These are phyloP conservation scores for Pichia sp. DNA, from an alignment of 1,139 yeast species.

Conservation along the genomic window DNA sequence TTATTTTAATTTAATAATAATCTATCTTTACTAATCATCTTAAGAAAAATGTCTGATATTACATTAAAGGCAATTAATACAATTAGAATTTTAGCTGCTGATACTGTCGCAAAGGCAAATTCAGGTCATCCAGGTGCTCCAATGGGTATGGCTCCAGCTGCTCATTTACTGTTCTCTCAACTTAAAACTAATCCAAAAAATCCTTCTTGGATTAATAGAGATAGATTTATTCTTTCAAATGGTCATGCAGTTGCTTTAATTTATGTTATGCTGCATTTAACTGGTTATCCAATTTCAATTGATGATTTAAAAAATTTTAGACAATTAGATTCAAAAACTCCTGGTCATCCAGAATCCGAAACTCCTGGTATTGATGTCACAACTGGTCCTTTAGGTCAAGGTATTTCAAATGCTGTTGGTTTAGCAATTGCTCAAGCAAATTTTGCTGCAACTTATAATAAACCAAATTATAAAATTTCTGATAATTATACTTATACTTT, in stretches of 20 bases:
- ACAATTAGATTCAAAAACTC: slow-evolving; percentile 85
- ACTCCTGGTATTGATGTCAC: slow-evolving; percentile 94
- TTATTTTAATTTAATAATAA: no score
- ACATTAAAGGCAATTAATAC: slow-evolving; percentile 69
- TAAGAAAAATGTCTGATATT: slow-evolving; percentile 12
- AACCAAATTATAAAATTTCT: slow-evolving; percentile 63
- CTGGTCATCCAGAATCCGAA: slow-evolving; percentile 93
- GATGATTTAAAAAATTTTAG: slow-evolving; percentile 91
- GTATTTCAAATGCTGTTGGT: slow-evolving; percentile 96
- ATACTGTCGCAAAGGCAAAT: slow-evolving; percentile 82
- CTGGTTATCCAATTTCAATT: slow-evolving; percentile 74
- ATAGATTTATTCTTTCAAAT: slow-evolving; percentile 89
- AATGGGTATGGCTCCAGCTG: slow-evolving; percentile 92
- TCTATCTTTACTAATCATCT: not conserved
- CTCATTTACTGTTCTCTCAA: slow-evolving; percentile 68
- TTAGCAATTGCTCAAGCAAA: slow-evolving; percentile 92
- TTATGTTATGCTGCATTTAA: slow-evolving; percentile 79
- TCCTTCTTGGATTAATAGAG: slow-evolving; percentile 92
- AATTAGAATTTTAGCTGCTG: slow-evolving; percentile 85
- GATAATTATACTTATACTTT: slow-evolving; percentile 75
- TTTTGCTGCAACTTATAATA: slow-evolving; percentile 90
- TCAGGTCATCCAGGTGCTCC: slow-evolving; percentile 99
- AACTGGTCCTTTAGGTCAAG: slow-evolving; percentile 99
- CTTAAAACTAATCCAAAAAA: slow-evolving; percentile 87
- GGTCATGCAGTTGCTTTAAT: slow-evolving; percentile 96